phyloP scores from a whole-genome alignment of 176 grass and related monocot species.

The Carex kokanica region DNA sequence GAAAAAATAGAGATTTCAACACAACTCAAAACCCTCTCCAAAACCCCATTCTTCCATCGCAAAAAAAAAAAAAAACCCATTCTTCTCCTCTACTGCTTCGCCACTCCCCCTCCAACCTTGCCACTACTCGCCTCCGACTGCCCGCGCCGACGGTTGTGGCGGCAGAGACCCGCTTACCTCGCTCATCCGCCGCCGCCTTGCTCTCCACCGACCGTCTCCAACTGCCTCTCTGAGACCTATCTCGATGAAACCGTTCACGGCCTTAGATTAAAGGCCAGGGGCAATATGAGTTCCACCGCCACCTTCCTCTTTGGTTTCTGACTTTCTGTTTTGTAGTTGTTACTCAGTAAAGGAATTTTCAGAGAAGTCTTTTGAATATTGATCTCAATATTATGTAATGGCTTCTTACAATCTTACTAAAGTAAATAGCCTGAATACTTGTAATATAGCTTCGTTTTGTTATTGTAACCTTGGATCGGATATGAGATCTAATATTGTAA shows the following conservation, averaged over 20 bases:
- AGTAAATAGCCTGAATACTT: too few relatives aligned
- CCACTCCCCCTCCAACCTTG: conserved; percentile 1
- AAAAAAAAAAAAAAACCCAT: too few relatives aligned
- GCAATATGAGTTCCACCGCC: conserved; percentile 52
- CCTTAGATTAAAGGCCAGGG: conserved; percentile 51
- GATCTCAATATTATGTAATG: too few relatives aligned
- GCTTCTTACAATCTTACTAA: too few relatives aligned
- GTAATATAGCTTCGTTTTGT: not conserved
- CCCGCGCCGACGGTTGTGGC: conserved; percentile 10
- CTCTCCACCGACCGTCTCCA: conserved; percentile 55
- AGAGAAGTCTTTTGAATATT: too few relatives aligned
- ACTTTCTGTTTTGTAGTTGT: not conserved
- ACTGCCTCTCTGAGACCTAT: conserved; percentile 83
- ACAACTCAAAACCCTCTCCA: conserved; percentile 24
- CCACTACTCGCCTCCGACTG: not conserved
- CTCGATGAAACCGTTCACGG: conserved; percentile 67
- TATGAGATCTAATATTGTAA: too few relatives aligned
- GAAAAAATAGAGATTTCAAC: not conserved
- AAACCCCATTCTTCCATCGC: too few relatives aligned
- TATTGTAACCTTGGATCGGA: not conserved
- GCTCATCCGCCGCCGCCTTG: conserved; percentile 8
- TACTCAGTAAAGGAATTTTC: too few relatives aligned
- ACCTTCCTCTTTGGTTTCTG: not conserved
- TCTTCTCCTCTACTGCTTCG: not conserved
- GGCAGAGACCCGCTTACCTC: not conserved